Percentiles rank a stretch among this genome's conserved stretches.
phyloP scores from a whole-genome alignment of 176 grass and related monocot genomes.

The Oryza rufipogon region DNA sequence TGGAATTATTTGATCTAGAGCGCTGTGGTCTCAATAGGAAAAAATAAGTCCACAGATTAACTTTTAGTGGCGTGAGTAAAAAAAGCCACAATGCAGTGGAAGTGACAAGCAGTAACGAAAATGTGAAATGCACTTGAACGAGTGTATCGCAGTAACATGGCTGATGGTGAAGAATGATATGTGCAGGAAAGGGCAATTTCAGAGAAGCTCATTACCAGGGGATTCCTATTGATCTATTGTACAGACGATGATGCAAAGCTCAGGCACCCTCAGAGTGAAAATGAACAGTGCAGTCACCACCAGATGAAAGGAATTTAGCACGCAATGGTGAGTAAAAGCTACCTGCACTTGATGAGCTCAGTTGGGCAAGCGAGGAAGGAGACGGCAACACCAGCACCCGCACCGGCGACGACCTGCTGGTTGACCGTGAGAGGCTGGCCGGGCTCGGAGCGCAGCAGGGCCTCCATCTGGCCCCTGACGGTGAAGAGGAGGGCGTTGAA shows the following conservation, averaged over 20 bases:
- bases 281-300: too few relatives aligned
- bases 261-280: too few relatives aligned
- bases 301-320: too few relatives aligned
- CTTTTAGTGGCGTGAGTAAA: not conserved
- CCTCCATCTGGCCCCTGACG: constrained; percentile 89
- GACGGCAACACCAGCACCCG: constrained; percentile 74
- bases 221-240: too few relatives aligned
- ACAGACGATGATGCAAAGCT: too few relatives aligned
- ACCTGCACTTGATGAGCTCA: constrained; percentile 93
- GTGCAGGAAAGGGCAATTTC: constrained; percentile 12
- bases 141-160: not conserved
- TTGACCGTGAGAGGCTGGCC: constrained; percentile 59
- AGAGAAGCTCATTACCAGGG: not conserved
- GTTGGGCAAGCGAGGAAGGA: constrained; percentile 87
- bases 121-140: not conserved
- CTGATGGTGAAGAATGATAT: not conserved
- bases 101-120: not conserved
- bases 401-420: constrained; percentile 75
- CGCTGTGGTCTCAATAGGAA: not conserved
- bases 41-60: too few relatives aligned
- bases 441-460: constrained; percentile 58
- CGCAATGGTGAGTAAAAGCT: too few relatives aligned
- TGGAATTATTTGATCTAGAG: not conserved
- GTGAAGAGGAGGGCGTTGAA: constrained; percentile 87
- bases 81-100: not conserved